Percentiles rank a stretch among this genome's conserved stretches.
Conservation (phyloP, 257 asterid genomes). For the Cinchona pubescens region DNA sequence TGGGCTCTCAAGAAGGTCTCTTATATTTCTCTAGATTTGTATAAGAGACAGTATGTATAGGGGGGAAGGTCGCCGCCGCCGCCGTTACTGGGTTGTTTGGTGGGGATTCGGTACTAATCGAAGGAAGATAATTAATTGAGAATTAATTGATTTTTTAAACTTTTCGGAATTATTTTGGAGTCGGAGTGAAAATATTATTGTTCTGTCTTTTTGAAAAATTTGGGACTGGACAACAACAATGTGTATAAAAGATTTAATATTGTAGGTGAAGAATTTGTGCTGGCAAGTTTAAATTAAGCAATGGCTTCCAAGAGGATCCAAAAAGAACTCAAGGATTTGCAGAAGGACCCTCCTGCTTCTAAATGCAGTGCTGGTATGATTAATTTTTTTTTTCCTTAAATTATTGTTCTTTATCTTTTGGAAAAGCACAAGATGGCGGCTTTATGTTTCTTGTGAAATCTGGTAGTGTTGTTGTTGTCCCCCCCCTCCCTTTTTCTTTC, state of each 20-base stretch:
- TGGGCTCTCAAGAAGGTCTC: too few species aligned
- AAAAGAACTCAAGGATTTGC: constrained; percentile 36
- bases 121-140: neutral
- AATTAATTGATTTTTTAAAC: neutral
- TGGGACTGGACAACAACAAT: too few species aligned
- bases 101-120: neutral
- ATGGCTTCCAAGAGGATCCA: constrained; percentile 41
- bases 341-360: constrained; percentile 37
- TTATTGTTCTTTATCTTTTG: neutral
- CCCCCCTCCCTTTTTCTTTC: too few species aligned
- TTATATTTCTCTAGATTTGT: too few species aligned
- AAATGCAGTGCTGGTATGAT: constrained; percentile 38
- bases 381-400: neutral
- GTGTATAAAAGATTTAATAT: too few species aligned
- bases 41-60: too few species aligned
- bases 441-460: too few species aligned
- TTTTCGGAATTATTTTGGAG: neutral
- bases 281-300: neutral
- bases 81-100: neutral
- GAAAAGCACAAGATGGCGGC: neutral
- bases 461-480: too few species aligned
- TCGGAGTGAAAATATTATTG: neutral
- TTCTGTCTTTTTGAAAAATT: neutral
- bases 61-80: too few species aligned
- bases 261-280: constrained; percentile 5